Base-by-base conservation (phyloP, 371 early-diverging fungal species). In the Mortierella sp. region DNA sequence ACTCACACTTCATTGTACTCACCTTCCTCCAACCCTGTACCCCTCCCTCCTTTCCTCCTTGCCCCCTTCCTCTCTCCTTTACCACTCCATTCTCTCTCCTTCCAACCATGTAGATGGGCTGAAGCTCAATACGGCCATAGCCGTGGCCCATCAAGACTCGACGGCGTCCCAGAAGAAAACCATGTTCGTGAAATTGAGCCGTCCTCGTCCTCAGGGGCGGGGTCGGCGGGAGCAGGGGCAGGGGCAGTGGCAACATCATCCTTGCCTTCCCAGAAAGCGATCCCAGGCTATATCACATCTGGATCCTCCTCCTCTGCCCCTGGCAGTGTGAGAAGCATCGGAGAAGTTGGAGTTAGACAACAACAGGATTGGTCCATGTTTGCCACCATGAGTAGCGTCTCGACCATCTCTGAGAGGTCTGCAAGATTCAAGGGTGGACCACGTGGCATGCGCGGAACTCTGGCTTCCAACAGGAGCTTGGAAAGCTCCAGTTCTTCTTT, bases 291-390 rank as follows among this genome's bases (percentile, higher is more conserved):
- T 34, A 7, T 3, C 47, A 22, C 47, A 24, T 22, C 47, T 7
- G 21, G 2, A 9, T 22, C 19, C 19, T n/a, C 28, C 48, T 3
- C 48, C 29, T 62, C 55, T 22, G 27, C 47, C 40, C 25, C 31
- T 29, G 27, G n/a, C 50, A n/a, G 22, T 24, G 2, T 7, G 14
- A 28, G 45, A 46, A 48, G 28, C 54, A n/a, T 25, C 37, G 16
- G 31, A 6, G 19, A 48, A 22, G 25, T 28, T 25, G 4, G 25
- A 49, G 25, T 9, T 12, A 47, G 54, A 21, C 54, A 57, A 8
- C 55, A 24, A 43, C 77, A 60, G 27, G 77, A 69, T 17, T 76
- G 77, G 77, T 76, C 77, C 40, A 52, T 76, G 48, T 76, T 76
- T 53, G 77, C 69, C 19, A 76, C 65, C 22, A 76, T 76, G 77